A percentile compares a stretch with the other conserved stretches of the same genome.
These are phyloP conservation scores for Saccharomycopsis guyanensis DNA, from an alignment of 805 yeast genomes.

Conservation along the genomic window DNA sequence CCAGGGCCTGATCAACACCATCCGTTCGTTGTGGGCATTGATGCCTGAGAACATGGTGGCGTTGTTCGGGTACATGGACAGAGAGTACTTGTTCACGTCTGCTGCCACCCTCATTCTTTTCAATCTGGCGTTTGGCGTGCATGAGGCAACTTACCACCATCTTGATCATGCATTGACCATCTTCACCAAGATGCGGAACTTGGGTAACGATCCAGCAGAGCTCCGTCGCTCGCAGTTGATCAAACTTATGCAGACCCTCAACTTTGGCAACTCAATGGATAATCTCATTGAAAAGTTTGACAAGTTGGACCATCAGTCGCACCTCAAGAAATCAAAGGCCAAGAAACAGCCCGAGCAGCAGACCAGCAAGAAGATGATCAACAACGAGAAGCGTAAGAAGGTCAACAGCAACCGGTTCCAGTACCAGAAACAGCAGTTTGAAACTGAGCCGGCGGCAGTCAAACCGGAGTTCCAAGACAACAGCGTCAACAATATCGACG, in stretches of 20 bases:
- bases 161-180: constrained; percentile 64
- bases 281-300: constrained; percentile 51
- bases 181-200: constrained; percentile 65
- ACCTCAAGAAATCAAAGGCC: neutral
- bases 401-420: constrained; percentile 18
- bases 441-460: neutral
- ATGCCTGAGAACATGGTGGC: constrained; percentile 79
- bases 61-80: constrained; percentile 78
- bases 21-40: constrained; percentile 65
- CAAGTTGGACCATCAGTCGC: constrained; percentile 30
- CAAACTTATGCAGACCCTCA: constrained; percentile 55
- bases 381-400: constrained; percentile 17
- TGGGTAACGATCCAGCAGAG: constrained; percentile 78
- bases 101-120: constrained; percentile 67
- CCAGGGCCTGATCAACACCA: constrained; percentile 73
- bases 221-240: constrained; percentile 63
- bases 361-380: constrained; percentile 12
- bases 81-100: constrained; percentile 72
- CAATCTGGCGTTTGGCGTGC: constrained; percentile 76
- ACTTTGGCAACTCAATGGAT: constrained; percentile 58
- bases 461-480: constrained; percentile 3
- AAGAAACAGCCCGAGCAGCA: neutral
- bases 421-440: constrained; percentile 5
- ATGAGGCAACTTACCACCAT: constrained; percentile 64
- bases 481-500: constrained; percentile 11